Evolutionary conservation across 192 early-diverging fungal genomes (phyloP).

Genomic region (Geranomyces michiganensis): DNA sequence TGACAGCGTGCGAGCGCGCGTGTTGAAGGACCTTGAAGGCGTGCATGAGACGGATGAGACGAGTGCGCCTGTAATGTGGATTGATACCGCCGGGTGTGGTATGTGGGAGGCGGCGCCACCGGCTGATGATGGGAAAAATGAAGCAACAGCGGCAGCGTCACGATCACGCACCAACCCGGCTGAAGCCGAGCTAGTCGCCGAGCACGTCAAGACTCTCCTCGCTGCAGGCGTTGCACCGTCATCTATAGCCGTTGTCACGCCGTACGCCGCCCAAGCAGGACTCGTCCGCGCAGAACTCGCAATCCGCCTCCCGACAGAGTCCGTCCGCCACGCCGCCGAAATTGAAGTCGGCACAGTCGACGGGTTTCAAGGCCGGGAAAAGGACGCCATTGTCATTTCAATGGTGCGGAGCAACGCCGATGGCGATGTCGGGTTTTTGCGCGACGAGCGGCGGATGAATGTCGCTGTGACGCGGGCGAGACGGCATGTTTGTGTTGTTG

Average conservation of each 20-base stretch:
- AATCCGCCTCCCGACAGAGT: too few relatives aligned
- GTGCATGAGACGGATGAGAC: constrained; percentile 69
- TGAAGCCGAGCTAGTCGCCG: constrained; percentile 68
- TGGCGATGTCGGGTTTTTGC: constrained; percentile 79
- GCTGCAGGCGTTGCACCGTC: constrained; percentile 59
- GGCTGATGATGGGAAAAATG: constrained; percentile 56
- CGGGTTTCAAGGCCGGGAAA: constrained; percentile 91
- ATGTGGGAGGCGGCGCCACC: constrained; percentile 35
- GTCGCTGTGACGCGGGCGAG: constrained; percentile 89
- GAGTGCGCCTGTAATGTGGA: constrained; percentile 60
- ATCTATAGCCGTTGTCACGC: constrained; percentile 85
- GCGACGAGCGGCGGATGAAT: constrained; percentile 80
- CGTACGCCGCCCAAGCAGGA: constrained; percentile 57
- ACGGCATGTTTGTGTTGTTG: constrained; percentile 82
- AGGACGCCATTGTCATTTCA: constrained; percentile 80
- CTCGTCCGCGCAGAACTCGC: constrained; percentile 23
- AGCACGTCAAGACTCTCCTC: constrained; percentile 67
- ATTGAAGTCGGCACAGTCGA: constrained; percentile 86
- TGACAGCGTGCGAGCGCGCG: constrained; percentile 60
- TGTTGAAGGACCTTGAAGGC: constrained; percentile 65
- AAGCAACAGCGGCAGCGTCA: too few relatives aligned
- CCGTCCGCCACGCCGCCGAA: constrained; percentile 54
- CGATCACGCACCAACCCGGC: constrained; percentile 67
- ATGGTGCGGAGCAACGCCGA: constrained; percentile 79
- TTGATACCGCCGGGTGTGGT: constrained; percentile 67